A percentile compares a stretch with the other conserved stretches of the same genome.
These are phyloP conservation scores for Penicillium sp. DNA, from an alignment of 2,329 filamentous ascomycete genomes.

Conservation along the genomic window DNA sequence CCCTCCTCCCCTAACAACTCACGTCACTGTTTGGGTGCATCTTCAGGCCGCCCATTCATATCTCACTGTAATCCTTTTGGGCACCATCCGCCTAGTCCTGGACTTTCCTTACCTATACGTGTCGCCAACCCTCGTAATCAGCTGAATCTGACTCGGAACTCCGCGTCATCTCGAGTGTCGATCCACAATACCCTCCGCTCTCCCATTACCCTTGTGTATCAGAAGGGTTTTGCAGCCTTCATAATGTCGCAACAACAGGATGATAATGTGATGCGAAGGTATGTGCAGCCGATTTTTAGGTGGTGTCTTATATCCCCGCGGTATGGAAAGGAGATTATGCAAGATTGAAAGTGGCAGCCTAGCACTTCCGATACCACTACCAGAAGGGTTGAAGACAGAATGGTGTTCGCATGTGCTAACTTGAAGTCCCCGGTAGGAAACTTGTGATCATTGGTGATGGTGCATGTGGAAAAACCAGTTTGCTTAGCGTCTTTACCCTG, in stretches of 20 bases:
- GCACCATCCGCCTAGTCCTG: constrained; percentile 12
- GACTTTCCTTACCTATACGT: constrained; percentile 12
- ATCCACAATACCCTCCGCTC: constrained; percentile 12
- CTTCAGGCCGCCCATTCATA: constrained; percentile 15
- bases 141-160: constrained; percentile 8
- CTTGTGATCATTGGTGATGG: constrained; percentile 96
- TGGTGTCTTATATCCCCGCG: constrained; percentile 6
- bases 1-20: constrained; percentile 10
- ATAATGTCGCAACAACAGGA: constrained; percentile 41
- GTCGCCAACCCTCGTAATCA: constrained; percentile 14
- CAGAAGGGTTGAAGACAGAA: background rate
- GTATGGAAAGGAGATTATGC: background rate
- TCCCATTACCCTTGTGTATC: constrained; percentile 9
- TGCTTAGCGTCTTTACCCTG: constrained; percentile 94
- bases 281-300: constrained; percentile 33
- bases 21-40: constrained; percentile 20
- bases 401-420: constrained; percentile 18
- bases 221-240: constrained; percentile 6
- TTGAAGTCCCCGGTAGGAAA: constrained; percentile 60
- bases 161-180: constrained; percentile 11
- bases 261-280: constrained; percentile 56
- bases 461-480: constrained; percentile 96
- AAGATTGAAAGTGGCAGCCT: constrained; percentile 1
- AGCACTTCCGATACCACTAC: constrained; percentile 7
- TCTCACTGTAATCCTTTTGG: constrained; percentile 14